Conservation (phyloP, 352 stramenopile genomes). For the Pythium myriotylum region DNA sequence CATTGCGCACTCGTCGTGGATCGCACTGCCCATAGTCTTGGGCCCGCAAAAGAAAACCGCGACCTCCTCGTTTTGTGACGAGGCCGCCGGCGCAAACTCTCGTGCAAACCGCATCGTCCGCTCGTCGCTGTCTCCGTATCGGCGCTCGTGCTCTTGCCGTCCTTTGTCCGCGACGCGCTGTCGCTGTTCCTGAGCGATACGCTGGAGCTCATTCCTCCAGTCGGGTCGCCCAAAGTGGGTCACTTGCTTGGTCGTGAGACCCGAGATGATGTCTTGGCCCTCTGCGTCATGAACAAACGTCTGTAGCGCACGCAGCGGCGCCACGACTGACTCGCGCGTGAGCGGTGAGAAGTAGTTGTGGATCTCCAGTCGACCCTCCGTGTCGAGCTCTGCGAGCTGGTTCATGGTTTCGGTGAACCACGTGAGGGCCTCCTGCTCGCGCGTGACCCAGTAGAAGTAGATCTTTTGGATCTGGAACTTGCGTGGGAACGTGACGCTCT, state of each 20-base stretch:
- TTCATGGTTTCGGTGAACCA: slow-evolving; percentile 89
- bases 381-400: slow-evolving; percentile 71
- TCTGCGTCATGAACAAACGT: slow-evolving; percentile 71
- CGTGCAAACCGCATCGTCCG: not conserved
- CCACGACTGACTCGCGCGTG: slow-evolving; percentile 56
- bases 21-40: slow-evolving; percentile 50
- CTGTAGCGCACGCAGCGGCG: slow-evolving; percentile 68
- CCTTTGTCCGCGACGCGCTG: not conserved
- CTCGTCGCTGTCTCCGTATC: not conserved
- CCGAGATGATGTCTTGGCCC: slow-evolving; percentile 72
- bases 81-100: no score
- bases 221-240: slow-evolving; percentile 78
- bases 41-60: slow-evolving; percentile 83
- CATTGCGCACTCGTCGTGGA: slow-evolving; percentile 60
- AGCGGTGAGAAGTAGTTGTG: slow-evolving; percentile 86
- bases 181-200: slow-evolving; percentile 36
- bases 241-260: slow-evolving; percentile 69
- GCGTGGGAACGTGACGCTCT: slow-evolving; percentile 57
- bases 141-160: slow-evolving; percentile 3
- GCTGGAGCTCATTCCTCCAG: slow-evolving; percentile 69
- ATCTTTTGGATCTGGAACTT: slow-evolving; percentile 77
- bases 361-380: slow-evolving; percentile 74
- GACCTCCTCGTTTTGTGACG: slow-evolving; percentile 45
- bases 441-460: slow-evolving; percentile 87
- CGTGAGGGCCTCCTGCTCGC: slow-evolving; percentile 54